Evolutionary conservation across 169 alveolate species (phyloP), one percentile per base, ranked within the genome.

Genomic region (Plasmodium sp.): DNA sequence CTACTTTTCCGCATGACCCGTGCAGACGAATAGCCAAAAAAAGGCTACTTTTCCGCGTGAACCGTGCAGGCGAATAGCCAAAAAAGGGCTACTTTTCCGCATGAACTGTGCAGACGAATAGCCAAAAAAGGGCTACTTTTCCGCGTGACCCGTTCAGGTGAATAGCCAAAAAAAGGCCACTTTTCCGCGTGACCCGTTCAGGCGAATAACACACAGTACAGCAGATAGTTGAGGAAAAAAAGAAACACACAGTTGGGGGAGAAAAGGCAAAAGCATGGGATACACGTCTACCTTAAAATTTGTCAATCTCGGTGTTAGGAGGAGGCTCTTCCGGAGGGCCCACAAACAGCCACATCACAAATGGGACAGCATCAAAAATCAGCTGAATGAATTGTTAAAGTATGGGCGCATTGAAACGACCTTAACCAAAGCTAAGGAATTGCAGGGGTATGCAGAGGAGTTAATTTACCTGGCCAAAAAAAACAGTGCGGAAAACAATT

Each of bases 361-460:
- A 48, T 97, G 97, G 97, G 98, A 97, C 83, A 96, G 97, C 86
- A 95, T 97, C 73, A 97, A 96, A 94, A 97, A 97, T 16, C 96
- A 96, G 62, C 88, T 97, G 39, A 98, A 97, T 82, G 96, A 95
- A 73, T 94, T 97, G 41, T 54, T 97, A 74, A 95, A 97, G 39
- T 77, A 94, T 81, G 98, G 98, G 5, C 95, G 99, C 34, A 62
- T 97, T 33, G 98, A 97, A 90, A 81, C 96, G 36, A 97, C 99
- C 0, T 90, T 97, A 43, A 96, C 98, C 2, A 93, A 97, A 36
- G 98, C 98, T 9, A 97, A 97, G 83, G 99, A 97, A 84, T 93
- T 97, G 41, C 99, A 97, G 95, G 98, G 97, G 71, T 97, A 96
- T 84, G 98, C 98, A 12, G 99, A 97, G 80, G 99, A 97, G 82